phyloP scores from a whole-genome alignment of 2,329 filamentous ascomycete species.

The Fusarium sublunatum region DNA sequence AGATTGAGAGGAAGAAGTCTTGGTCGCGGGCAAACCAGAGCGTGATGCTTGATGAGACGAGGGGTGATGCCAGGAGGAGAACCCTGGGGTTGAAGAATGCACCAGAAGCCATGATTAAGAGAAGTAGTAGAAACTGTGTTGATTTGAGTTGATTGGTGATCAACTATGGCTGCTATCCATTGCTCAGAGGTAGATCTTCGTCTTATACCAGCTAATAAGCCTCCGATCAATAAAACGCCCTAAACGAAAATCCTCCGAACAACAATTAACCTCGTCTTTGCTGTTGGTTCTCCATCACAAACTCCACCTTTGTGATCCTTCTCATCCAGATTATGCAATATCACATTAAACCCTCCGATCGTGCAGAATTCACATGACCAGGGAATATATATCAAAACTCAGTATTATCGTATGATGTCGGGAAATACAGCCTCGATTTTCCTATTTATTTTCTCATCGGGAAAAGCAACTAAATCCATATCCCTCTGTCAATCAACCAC shows the following conservation, averaged over 20 bases:
- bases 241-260: constrained; percentile 36
- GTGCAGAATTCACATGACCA: constrained; percentile 2
- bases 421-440: background rate
- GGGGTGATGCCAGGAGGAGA: constrained; percentile 56
- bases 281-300: constrained; percentile 7
- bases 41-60: constrained; percentile 60
- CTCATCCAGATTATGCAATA: background rate
- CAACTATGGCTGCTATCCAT: too few species aligned
- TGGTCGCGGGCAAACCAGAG: constrained; percentile 60
- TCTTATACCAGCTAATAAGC: constrained; percentile 10
- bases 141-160: background rate
- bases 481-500: background rate
- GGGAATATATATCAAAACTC: too few species aligned
- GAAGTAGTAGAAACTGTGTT: background rate
- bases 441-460: constrained; percentile 16
- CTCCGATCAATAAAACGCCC: background rate
- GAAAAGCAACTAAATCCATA: background rate
- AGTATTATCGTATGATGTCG: constrained; percentile 24
- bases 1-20: constrained; percentile 54
- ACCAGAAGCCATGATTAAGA: constrained; percentile 51
- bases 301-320: constrained; percentile 22
- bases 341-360: constrained; percentile 32
- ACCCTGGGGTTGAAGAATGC: constrained; percentile 53
- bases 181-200: background rate
- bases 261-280: background rate